Percentiles rank a stretch among this genome's conserved stretches.
These are phyloP conservation scores for Cryptococcus neoformans DNA, from an alignment of 1,284 basidiomycete genomes.

Conservation along the genomic window DNA sequence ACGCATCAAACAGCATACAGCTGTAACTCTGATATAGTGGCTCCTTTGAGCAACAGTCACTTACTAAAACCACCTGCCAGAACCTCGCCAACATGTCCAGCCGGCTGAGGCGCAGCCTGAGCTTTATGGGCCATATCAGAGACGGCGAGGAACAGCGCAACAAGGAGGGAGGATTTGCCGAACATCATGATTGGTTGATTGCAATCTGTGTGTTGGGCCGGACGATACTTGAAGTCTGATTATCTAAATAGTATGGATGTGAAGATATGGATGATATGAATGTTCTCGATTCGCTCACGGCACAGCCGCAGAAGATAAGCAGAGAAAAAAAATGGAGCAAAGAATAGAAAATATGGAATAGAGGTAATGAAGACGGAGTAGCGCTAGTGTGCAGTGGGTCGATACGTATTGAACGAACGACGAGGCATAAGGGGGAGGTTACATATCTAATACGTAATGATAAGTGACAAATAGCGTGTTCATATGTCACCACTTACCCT, in stretches of 20 bases:
- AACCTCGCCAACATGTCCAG: neutral
- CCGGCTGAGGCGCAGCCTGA: neutral
- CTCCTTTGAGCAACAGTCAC: neutral
- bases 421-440: too few species aligned
- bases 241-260: neutral
- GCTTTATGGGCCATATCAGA: neutral
- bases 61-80: slow-evolving; percentile 1
- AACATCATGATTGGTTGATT: neutral
- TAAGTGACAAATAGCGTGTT: too few species aligned
- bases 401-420: too few species aligned
- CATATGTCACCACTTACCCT: too few species aligned
- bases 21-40: neutral
- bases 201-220: neutral
- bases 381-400: too few species aligned
- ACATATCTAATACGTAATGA: too few species aligned
- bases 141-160: neutral
- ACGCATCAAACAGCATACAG: too few species aligned
- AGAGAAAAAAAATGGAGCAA: neutral
- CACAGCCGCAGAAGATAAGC: neutral
- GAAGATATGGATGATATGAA: too few species aligned
- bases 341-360: too few species aligned
- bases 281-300: too few species aligned
- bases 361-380: too few species aligned
- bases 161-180: neutral
- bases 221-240: neutral